These are phyloP conservation scores for Myxozyma neglecta DNA, from an alignment of 805 yeast species.

Conservation along the genomic window DNA sequence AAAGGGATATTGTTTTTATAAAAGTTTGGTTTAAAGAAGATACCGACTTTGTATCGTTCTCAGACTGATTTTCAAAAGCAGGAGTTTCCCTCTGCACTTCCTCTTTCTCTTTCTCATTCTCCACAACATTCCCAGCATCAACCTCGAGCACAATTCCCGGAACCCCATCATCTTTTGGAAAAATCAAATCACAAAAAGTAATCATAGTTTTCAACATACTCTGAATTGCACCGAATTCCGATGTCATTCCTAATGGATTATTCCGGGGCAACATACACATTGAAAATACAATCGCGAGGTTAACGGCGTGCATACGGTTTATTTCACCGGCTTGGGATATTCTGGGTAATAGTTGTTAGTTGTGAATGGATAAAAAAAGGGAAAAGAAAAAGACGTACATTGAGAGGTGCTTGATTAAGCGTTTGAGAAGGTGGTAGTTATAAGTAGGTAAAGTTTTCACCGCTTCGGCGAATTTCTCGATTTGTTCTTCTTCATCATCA, in stretches of 20 bases:
- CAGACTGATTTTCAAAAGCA: not conserved
- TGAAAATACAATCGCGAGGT: conserved; percentile 84
- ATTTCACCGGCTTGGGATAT: conserved; percentile 64
- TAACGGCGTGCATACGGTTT: conserved; percentile 86
- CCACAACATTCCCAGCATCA: no score
- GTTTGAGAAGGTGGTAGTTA: conserved; percentile 67
- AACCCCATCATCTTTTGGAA: not conserved
- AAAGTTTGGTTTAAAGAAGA: no score
- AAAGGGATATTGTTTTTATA: no score
- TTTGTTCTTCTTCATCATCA: conserved; percentile 14
- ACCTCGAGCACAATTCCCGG: no score
- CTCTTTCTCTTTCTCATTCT: not conserved
- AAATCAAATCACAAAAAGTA: conserved; percentile 32
- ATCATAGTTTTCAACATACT: conserved; percentile 53
- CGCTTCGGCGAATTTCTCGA: conserved; percentile 26
- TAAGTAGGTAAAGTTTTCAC: conserved; percentile 56
- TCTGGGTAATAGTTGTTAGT: not conserved
- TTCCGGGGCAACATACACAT: conserved; percentile 50
- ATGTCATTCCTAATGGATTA: conserved; percentile 44
- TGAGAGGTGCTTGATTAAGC: conserved; percentile 68
- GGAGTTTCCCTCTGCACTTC: not conserved
- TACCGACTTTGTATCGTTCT: no score
- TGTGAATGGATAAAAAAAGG: not conserved
- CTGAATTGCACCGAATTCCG: conserved; percentile 56
- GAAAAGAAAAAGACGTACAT: conserved; percentile 35